Evolutionary conservation across 129 eudicot genomes (phyloP).

Genomic region (Ambrosia artemisiifolia): DNA sequence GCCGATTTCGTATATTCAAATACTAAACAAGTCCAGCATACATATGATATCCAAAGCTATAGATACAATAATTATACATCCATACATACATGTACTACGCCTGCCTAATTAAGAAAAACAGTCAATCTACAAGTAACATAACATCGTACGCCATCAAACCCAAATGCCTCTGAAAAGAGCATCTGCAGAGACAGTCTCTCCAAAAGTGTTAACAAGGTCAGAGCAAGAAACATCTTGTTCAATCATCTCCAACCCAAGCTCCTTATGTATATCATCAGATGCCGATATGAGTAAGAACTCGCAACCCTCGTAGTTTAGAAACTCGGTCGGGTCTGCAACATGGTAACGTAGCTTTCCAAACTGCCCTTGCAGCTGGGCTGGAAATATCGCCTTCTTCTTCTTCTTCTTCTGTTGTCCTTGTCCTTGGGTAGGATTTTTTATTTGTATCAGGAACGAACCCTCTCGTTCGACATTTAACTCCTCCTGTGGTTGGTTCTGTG

Average conservation of each 20-base stretch:
- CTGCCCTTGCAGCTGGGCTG: conserved; percentile 43
- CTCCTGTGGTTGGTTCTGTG: conserved; percentile 34
- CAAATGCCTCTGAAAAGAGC: conserved; percentile 39
- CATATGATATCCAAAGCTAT: no score
- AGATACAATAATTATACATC: no score
- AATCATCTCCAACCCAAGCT: conserved; percentile 42
- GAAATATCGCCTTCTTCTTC: conserved; percentile 37
- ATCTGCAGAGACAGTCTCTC: conserved; percentile 4
- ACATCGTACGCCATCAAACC: conserved; percentile 13
- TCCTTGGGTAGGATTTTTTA: conserved; percentile 36
- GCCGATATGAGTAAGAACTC: conserved; percentile 36
- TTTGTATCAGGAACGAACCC: conserved; percentile 44
- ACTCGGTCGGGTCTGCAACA: conserved; percentile 47
- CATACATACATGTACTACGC: no score
- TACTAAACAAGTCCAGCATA: no score
- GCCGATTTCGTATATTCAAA: no score
- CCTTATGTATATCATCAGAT: conserved; percentile 37
- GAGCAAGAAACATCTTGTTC: conserved; percentile 27
- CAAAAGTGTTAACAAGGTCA: conserved; percentile 31
- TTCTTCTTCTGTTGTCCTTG: conserved; percentile 11
- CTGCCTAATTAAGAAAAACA: no score
- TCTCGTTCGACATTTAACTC: conserved; percentile 35
- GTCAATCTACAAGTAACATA: no score
- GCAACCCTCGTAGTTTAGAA: conserved; percentile 31
- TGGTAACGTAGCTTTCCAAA: conserved; percentile 35